Percentiles rank a stretch among this genome's conserved stretches.
These are phyloP conservation scores for Mortierella sp. DNA, from an alignment of 371 early-diverging fungal species.

Conservation along the genomic window DNA sequence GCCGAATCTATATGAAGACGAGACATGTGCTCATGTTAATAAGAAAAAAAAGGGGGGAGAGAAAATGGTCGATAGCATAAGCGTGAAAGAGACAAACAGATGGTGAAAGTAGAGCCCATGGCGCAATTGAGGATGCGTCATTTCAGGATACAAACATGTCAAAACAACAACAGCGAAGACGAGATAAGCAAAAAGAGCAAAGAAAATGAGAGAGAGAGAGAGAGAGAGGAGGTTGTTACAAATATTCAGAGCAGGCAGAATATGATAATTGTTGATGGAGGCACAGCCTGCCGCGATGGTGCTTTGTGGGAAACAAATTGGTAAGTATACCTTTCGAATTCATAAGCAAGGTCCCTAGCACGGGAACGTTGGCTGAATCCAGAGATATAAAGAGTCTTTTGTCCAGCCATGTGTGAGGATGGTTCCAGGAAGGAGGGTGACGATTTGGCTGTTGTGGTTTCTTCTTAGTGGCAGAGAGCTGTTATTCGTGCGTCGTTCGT, in stretches of 20 bases:
- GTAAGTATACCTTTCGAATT: constrained; percentile 80
- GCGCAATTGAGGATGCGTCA: constrained; percentile 15
- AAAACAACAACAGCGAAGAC: background rate
- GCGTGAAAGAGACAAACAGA: background rate
- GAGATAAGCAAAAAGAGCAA: background rate
- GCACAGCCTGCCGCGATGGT: too few species aligned
- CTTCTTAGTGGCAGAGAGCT: background rate
- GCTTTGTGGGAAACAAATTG: background rate
- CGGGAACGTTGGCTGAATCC: constrained; percentile 78
- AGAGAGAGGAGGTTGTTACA: background rate
- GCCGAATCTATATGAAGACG: constrained; percentile 72
- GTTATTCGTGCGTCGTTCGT: background rate
- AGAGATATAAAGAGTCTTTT: constrained; percentile 73
- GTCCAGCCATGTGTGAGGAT: constrained; percentile 23
- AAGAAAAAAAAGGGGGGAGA: background rate
- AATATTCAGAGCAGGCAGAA: too few species aligned
- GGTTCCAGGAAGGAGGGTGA: background rate
- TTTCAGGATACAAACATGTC: background rate
- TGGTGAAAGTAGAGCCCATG: background rate
- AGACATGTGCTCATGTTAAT: constrained; percentile 1
- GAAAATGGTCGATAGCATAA: background rate
- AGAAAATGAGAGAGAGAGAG: background rate
- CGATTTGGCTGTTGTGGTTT: background rate
- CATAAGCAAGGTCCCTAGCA: constrained; percentile 85
- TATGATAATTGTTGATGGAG: too few species aligned